Base-by-base conservation (phyloP, 2,329 filamentous ascomycete genomes). In the Thelonectria olida region DNA sequence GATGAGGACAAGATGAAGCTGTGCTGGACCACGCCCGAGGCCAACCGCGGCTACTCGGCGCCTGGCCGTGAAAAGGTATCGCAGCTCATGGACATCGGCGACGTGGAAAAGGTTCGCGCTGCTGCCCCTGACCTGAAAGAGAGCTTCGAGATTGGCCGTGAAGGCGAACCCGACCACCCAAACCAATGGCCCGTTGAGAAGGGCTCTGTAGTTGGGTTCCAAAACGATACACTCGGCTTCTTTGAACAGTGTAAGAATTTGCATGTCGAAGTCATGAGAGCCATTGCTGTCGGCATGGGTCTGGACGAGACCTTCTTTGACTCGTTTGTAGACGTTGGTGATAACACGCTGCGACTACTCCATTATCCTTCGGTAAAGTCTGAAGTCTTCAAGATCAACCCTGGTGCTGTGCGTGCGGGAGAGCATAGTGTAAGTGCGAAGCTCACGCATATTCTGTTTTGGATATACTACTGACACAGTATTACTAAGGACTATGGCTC, bases 281-380 rank as follows among this genome's bases (percentile, higher is more conserved):
- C 92, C 8, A 92, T 97, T 64, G 92, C 92, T 0, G 79, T 95
- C n/a, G 93, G 91, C 0, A 88, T 97, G 86, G 89, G 85, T 0
- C 80, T 96, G 15, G 85, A 88, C 0, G 85, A 89, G 70, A 71
- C 70, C 4, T 96, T 90, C 82, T 97, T 97, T 71, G 92, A 97
- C 69, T 70, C 75, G 5, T 96, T 86, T 72, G 89, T 92, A 0
- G 86, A 90, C 68, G 85, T 80, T 1, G 88, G 88, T 2, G 89
- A 92, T 72, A 92, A 92, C 71, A 92, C 83, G 2, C 79, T 95
- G 65, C 85, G 92, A 6, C 79, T 96, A 63, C 81, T 96, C 67
- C 92, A 95, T 74, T 96, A 96, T 73, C 92, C 92, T 1, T 79
- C 85, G 9, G 90, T 93, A 19, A 77, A 80, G 56, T 88, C 86